phyloP scores from a whole-genome alignment of 163 green algal genomes.

The Chloromonas sp. region DNA sequence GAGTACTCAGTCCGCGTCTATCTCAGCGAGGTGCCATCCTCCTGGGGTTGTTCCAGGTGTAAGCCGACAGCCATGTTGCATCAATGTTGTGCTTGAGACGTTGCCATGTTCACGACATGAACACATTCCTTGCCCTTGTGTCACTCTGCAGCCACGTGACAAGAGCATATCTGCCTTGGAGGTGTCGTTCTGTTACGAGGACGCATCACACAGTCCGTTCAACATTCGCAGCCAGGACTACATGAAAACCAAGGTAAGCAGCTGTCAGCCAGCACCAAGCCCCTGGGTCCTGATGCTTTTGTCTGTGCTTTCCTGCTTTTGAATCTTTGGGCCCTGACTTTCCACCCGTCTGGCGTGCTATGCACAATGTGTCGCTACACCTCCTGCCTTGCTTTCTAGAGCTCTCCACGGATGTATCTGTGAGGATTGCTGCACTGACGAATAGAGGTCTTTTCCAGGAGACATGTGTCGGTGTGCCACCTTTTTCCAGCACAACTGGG shows the following conservation, averaged over 20 bases:
- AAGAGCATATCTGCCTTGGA: conserved; percentile 9
- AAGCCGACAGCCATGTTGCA: background rate
- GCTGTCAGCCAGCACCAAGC: too few species aligned
- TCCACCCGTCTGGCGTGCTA: background rate
- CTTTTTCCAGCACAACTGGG: too few species aligned
- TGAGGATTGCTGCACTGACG: background rate
- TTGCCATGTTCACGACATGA: background rate
- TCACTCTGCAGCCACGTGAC: conserved; percentile 21
- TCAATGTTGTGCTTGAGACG: background rate
- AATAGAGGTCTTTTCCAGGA: too few species aligned
- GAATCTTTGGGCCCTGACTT: background rate
- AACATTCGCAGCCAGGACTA: conserved; percentile 61
- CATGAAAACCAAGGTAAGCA: conserved; percentile 50
- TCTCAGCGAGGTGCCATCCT: background rate
- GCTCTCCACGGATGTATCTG: background rate
- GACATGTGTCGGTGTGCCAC: background rate
- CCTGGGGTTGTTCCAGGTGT: background rate
- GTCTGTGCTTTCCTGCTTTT: too few species aligned
- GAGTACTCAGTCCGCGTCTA: background rate
- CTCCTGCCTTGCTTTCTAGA: background rate
- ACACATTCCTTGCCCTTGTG: conserved; percentile 15
- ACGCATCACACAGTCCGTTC: conserved; percentile 33
- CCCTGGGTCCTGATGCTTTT: too few species aligned
- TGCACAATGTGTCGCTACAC: conserved; percentile 1
- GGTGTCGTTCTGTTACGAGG: conserved; percentile 12